Conservation (phyloP, 495 filamentous ascomycete species). For the Penicillium lividum region DNA sequence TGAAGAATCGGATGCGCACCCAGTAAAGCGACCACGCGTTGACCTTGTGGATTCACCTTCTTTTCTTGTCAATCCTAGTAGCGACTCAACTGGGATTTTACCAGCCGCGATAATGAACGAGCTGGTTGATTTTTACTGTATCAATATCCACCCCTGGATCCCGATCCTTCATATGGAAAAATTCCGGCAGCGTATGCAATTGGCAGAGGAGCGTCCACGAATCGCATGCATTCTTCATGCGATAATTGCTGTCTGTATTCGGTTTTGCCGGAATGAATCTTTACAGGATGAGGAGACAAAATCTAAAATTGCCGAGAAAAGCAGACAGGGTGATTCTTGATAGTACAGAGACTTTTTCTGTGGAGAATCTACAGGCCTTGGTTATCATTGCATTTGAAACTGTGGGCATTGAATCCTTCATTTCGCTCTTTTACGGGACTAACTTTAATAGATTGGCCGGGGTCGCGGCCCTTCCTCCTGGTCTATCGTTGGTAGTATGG, state of each 20-base stretch:
- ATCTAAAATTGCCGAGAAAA: too few relatives aligned
- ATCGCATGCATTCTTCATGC: too few relatives aligned
- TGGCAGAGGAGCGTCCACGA: slow-evolving; percentile 8
- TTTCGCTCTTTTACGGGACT: neutral
- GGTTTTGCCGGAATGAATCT: slow-evolving; percentile 10
- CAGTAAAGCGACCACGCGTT: too few relatives aligned
- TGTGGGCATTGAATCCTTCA: slow-evolving; percentile 9
- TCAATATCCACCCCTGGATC: slow-evolving; percentile 27
- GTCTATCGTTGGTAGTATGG: slow-evolving; percentile 33
- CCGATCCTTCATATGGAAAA: slow-evolving; percentile 25
- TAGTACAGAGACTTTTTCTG: slow-evolving; percentile 28
- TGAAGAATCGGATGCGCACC: too few relatives aligned
- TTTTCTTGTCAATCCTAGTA: too few relatives aligned
- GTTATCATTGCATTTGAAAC: slow-evolving; percentile 32
- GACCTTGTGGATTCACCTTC: too few relatives aligned
- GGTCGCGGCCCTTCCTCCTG: slow-evolving; percentile 32
- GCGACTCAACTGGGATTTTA: too few relatives aligned
- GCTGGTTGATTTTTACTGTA: too few relatives aligned
- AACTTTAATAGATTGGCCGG: slow-evolving; percentile 20
- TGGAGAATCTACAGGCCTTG: slow-evolving; percentile 31
- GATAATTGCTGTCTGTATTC: slow-evolving; percentile 12
- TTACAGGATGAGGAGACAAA: too few relatives aligned
- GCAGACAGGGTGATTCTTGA: too few relatives aligned
- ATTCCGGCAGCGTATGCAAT: slow-evolving; percentile 24
- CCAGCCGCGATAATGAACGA: too few relatives aligned